These are phyloP conservation scores for Sphenostylis stenocarpa DNA, from an alignment of 306 rosid species.

Conservation along the genomic window DNA sequence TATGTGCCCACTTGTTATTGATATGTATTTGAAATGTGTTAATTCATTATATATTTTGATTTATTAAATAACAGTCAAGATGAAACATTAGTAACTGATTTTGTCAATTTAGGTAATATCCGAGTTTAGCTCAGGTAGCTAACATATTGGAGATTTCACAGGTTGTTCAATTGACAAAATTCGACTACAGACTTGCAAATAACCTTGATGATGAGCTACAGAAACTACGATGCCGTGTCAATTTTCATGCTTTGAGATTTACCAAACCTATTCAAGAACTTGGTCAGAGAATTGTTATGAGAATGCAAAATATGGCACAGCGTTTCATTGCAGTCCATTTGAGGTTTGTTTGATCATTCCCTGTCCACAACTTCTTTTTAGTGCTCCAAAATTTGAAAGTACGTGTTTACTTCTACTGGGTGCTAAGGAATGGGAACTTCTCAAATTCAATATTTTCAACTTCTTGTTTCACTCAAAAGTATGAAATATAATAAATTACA, in stretches of 20 bases:
- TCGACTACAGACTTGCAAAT: slow-evolving; percentile 94
- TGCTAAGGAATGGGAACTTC: not conserved
- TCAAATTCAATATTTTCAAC: not conserved
- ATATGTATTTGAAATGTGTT: not conserved
- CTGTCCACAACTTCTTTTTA: not conserved
- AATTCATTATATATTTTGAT: slow-evolving; percentile 10
- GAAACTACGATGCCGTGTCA: slow-evolving; percentile 94
- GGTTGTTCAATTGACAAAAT: slow-evolving; percentile 96
- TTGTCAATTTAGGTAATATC: slow-evolving; percentile 12
- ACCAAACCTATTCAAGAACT: slow-evolving; percentile 80
- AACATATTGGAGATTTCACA: slow-evolving; percentile 43
- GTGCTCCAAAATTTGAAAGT: slow-evolving; percentile 18
- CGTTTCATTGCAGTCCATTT: slow-evolving; percentile 90
- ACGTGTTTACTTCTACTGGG: slow-evolving; percentile 29
- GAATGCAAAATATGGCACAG: slow-evolving; percentile 76
- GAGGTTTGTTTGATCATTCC: slow-evolving; percentile 60
- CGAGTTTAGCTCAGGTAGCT: slow-evolving; percentile 28
- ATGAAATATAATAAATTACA: not conserved
- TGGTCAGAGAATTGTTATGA: slow-evolving; percentile 71
- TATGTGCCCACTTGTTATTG: slow-evolving; percentile 35
- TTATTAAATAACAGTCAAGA: not conserved
- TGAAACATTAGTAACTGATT: not conserved
- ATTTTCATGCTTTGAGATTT: slow-evolving; percentile 89
- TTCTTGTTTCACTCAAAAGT: slow-evolving; percentile 6
- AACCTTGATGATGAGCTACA: slow-evolving; percentile 84